Evolutionary conservation across 2,329 filamentous ascomycete species (phyloP), one percentile per base, ranked within the genome.

Genomic region (Diaporthe velutina): DNA sequence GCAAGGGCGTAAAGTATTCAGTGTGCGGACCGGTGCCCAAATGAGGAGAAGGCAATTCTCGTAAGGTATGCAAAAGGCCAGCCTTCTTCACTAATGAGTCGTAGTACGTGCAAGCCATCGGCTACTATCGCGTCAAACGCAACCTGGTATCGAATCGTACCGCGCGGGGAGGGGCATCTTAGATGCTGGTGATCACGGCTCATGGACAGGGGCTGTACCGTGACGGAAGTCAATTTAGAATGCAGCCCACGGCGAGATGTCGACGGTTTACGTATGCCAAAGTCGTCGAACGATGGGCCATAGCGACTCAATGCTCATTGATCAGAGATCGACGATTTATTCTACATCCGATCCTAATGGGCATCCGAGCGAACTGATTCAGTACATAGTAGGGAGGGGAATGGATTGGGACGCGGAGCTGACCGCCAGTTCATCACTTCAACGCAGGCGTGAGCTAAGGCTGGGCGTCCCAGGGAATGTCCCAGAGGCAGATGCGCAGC

Each of bases 361-460:
- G 38, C 54, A 61, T 45, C 61, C 45, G 70, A 61, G 45, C 70
- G 42, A 76, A 68, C 30, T 73, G 74, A 73, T 73, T 61, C 74
- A n/a, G n/a, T n/a, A n/a, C n/a, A n/a, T n/a, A 73, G 71, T 38
- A 30, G 74, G 72, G 77, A 78, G 78, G 57, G 78, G 79, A 78
- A 78, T 77, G 76, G 75, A 58, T 66, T 66, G 58, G 75, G 77
- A 78, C 81, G 81, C 80, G 82, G 81, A 81, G 79, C 81, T 88
- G 86, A 88, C 86, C 86, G 86, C 86, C 85, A 88, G 84, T 88
- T 87, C 84, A 83, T 84, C 82, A 66, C 55, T 67, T 55, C 48
- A 58, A 68, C 72, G 73, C 58, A 50, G 67, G 73, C 66, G 55
- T 40, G 60, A 75, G 73, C 70, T 73, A 75, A 50, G n/a, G 55